Percentiles rank a stretch among this genome's conserved stretches.
Evolutionary conservation across 129 eudicot genomes (phyloP).

Genomic region (Gnaphalium uliginosum): DNA sequence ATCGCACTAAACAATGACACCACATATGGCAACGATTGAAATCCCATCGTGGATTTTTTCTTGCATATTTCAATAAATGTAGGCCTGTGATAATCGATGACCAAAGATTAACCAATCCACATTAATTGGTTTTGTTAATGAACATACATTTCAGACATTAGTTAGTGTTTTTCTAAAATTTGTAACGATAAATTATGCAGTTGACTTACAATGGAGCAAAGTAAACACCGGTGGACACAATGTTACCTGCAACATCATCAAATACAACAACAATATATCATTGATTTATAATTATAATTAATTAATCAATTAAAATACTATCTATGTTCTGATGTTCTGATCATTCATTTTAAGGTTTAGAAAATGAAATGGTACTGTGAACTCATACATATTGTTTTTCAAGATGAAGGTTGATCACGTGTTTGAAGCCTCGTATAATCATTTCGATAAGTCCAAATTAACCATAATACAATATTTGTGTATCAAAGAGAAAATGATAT

Average conservation of each 20-base stretch:
- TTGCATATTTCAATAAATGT: conserved; percentile 61
- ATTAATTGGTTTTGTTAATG: neutral
- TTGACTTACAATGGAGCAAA: conserved; percentile 78
- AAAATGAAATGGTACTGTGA: neutral
- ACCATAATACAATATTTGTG: neutral
- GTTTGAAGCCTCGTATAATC: neutral
- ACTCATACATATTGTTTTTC: conserved; percentile 18
- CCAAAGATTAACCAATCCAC: neutral
- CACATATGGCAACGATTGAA: conserved; percentile 67
- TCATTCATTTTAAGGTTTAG: neutral
- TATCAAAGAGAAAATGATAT: neutral
- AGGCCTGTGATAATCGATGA: conserved; percentile 47
- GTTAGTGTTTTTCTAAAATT: neutral
- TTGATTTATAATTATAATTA: neutral
- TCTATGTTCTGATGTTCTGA: neutral
- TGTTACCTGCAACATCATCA: conserved; percentile 54
- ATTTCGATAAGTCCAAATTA: neutral
- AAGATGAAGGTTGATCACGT: conserved; percentile 31
- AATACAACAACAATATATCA: neutral
- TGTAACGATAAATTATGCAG: neutral
- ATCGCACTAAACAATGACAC: conserved; percentile 67
- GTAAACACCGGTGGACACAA: conserved; percentile 63
- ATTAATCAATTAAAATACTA: neutral
- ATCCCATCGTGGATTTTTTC: conserved; percentile 79
- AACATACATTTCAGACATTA: neutral